phyloP scores from a whole-genome alignment of 768 basidiomycete species.

The Mrakia blollopis region DNA sequence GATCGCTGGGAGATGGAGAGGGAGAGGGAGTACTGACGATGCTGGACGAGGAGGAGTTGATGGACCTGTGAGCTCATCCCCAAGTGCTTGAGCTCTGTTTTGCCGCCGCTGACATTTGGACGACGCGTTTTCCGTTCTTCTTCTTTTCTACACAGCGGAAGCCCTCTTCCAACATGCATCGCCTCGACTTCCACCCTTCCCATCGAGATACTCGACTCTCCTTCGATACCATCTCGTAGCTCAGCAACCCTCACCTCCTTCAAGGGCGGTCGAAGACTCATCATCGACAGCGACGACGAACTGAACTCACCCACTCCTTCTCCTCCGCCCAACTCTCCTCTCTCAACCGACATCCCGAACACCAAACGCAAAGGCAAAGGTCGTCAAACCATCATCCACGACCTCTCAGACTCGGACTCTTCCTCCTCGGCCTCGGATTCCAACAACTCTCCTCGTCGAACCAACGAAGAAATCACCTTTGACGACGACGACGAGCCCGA shows the following conservation, averaged over 20 bases:
- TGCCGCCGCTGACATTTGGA: neutral
- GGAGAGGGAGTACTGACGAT: neutral
- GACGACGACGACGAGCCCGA: neutral
- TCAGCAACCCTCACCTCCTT: neutral
- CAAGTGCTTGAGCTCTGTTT: neutral
- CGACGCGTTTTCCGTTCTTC: neutral
- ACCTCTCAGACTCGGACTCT: neutral
- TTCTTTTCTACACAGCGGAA: neutral
- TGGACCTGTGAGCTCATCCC: neutral
- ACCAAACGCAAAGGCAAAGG: neutral
- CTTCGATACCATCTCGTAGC: neutral
- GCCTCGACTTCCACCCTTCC: neutral
- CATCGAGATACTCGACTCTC: neutral
- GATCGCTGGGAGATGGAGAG: neutral
- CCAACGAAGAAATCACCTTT: neutral
- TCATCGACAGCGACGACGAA: conserved; percentile 12
- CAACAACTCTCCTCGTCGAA: neutral
- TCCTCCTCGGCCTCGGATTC: neutral
- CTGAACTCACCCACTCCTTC: neutral
- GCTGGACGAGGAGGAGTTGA: neutral
- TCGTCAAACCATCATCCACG: neutral
- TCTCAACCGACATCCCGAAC: neutral
- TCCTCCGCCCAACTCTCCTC: neutral
- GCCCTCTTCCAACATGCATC: neutral
- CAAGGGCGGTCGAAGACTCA: neutral